Evolutionary conservation across 192 early-diverging fungal species (phyloP), one percentile per base, ranked within the genome.

Genomic region (Umbelopsis isabellina): DNA sequence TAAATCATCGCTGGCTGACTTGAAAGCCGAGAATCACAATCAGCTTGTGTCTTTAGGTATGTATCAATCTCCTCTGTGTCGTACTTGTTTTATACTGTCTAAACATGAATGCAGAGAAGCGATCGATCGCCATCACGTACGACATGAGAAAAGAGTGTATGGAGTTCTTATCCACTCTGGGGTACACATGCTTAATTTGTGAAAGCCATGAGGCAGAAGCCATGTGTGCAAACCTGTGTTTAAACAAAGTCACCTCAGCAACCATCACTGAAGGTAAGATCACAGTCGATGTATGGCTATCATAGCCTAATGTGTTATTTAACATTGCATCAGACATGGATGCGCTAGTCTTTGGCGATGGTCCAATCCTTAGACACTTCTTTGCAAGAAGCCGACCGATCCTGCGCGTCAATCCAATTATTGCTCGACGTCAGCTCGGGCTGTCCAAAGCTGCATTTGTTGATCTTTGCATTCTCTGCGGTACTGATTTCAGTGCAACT

Each of bases 391-490:
- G 49, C 9, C 65, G 68, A 25, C 73, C 70, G 0, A 81, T 86
- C 61, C 23, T 88, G 22, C 72, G 80, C 8, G 83, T 91, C 33
- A 83, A 91, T 71, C 80, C 84, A 2, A 41, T 75, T 20, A 49
- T 70, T 30, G 88, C 84, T 10, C 72, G 75, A 33, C 46, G 53
- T 18, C 79, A 73, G 22, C 77, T 93, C 15, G 80, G 81, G 4
- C 68, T 93, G 18, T 84, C 75, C 7, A 74, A 78, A 37, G 71
- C 72, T 27, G 74, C 81, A 7, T 93, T 91, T 71, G 65, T 88
- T 7, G 90, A 93, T 70, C 25, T 93, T 58, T 91, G 92, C 69
- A 91, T 93, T 49, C 73, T 93, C 21, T 92, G 90, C 67, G 92
- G 90, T 27, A 93, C 90, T 0, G 92, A 93, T 65, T 93, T 91